These are phyloP conservation scores for Dittrichia graveolens DNA, from an alignment of 129 eudicot species.

Conservation along the genomic window DNA sequence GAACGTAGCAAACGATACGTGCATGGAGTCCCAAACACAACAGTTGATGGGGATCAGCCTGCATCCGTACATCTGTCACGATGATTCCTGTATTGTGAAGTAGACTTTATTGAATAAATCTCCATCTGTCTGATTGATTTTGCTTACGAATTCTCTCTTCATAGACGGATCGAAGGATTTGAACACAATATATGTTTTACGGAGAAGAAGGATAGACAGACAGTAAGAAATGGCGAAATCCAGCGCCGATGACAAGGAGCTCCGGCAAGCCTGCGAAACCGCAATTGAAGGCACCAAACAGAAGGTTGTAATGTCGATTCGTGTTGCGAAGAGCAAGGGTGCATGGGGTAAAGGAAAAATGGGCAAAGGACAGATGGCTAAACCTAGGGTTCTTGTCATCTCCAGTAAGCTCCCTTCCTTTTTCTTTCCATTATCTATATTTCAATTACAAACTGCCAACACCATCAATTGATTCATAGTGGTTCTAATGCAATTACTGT, in stretches of 20 bases:
- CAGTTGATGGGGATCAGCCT: conserved; percentile 16
- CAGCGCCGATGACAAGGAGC: conserved; percentile 76
- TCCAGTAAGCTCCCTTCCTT: conserved; percentile 43
- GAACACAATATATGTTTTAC: conserved; percentile 19
- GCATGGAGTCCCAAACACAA: conserved; percentile 29
- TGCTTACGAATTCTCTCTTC: not conserved
- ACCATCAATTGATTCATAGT: conserved; percentile 16
- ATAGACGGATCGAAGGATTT: conserved; percentile 1
- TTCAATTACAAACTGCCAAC: not conserved
- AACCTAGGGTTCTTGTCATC: conserved; percentile 88
- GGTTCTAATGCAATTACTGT: not conserved
- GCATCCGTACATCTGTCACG: conserved; percentile 37
- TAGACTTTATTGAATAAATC: conserved; percentile 20
- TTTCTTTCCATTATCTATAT: not conserved
- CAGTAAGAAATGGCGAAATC: conserved; percentile 69
- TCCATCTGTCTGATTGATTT: conserved; percentile 26
- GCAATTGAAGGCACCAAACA: conserved; percentile 82
- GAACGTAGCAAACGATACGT: not conserved
- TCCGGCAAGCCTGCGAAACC: conserved; percentile 75
- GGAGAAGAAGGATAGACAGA: conserved; percentile 15
- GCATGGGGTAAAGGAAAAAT: conserved; percentile 77
- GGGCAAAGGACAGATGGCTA: conserved; percentile 71
- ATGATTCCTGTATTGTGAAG: conserved; percentile 19
- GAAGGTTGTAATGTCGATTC: conserved; percentile 67
- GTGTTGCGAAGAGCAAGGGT: conserved; percentile 79